Conservation (phyloP, 805 yeast species). For the Candida endomychidarum region DNA sequence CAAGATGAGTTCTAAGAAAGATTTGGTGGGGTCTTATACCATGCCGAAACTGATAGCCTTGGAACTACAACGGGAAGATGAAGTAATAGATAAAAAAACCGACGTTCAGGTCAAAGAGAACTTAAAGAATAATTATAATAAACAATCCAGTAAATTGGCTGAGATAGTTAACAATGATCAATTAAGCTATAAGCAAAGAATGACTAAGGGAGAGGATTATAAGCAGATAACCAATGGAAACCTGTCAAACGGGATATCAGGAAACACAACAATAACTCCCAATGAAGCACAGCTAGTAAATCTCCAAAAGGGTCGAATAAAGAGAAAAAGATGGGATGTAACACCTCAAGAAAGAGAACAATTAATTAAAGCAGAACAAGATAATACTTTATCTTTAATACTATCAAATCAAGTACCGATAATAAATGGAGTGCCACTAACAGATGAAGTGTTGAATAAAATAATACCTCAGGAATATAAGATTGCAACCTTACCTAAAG, state of each 20-base stretch:
- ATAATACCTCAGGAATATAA: slow-evolving; percentile 55
- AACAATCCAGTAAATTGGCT: slow-evolving; percentile 26
- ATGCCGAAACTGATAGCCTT: slow-evolving; percentile 29
- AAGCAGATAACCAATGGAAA: no score
- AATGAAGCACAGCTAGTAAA: not conserved
- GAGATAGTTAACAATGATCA: slow-evolving; percentile 24
- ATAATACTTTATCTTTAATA: not conserved
- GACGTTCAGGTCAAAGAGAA: slow-evolving; percentile 19
- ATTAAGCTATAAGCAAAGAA: slow-evolving; percentile 27
- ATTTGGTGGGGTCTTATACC: slow-evolving; percentile 30
- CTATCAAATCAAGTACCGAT: slow-evolving; percentile 22
- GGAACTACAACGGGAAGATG: slow-evolving; percentile 25
- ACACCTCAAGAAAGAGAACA: slow-evolving; percentile 32
- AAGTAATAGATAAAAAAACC: slow-evolving; percentile 17
- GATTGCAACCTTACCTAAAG: slow-evolving; percentile 41
- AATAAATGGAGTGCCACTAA: slow-evolving; percentile 34
- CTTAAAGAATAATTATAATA: slow-evolving; percentile 26
- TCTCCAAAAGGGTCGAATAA: slow-evolving; percentile 16
- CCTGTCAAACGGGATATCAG: not conserved
- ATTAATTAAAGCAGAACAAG: slow-evolving; percentile 8
- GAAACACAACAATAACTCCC: not conserved
- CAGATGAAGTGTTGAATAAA: slow-evolving; percentile 46
- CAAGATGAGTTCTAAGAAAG: slow-evolving; percentile 14
- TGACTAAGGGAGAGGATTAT: slow-evolving; percentile 4
- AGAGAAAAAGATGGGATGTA: slow-evolving; percentile 49